Base-by-base conservation (phyloP, 768 basidiomycete species). In the Amanita jacksonii region DNA sequence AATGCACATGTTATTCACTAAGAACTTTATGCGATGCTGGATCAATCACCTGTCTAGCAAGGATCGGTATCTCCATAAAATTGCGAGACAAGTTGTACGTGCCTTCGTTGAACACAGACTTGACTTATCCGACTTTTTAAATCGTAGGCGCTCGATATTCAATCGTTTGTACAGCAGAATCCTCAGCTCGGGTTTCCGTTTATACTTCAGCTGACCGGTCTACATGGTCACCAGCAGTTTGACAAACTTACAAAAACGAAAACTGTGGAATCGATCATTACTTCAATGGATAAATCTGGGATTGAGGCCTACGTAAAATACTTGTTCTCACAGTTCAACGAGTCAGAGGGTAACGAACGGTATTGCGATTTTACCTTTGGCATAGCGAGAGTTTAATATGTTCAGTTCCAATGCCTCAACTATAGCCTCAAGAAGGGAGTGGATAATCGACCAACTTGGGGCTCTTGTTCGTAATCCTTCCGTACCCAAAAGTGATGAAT, bases 11-110 rank as follows among this genome's bases (percentile, higher is more conserved):
- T 68, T 98, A 25, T 92, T 99, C 60, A 93, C 88, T 15, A 84
- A 83, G 54, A 92, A 96, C 59, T 87, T 96, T 55, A 92, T 97
- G 85, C 81, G 91, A 28, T 83, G 84, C 28, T 94, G 93, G 89
- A 93, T 94, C 48, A 94, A 94, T 57, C 92, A 98, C 60, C 71
- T 99, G 16, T 85, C 89, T 0, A 81, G 87, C 43, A 73, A 72
- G 35, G 93, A 97, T 60, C 76, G 91, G 40, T 85, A 91, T 57
- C 64, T 98, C 36, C 87, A 94, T 66, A 92, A 89, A 62, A 81
- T 84, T 13, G 89, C 94, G 2, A 74, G 74, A 46, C 79, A 87
- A 60, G 81, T 89, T 57, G 94, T 86, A 53, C 34, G 81, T 60
- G 36, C 27, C 38, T 9, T 25, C 32, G 38, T 13, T 13, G 8